Base-by-base conservation (phyloP, 2,329 filamentous ascomycete genomes). In the Whalleya microplaca region DNA sequence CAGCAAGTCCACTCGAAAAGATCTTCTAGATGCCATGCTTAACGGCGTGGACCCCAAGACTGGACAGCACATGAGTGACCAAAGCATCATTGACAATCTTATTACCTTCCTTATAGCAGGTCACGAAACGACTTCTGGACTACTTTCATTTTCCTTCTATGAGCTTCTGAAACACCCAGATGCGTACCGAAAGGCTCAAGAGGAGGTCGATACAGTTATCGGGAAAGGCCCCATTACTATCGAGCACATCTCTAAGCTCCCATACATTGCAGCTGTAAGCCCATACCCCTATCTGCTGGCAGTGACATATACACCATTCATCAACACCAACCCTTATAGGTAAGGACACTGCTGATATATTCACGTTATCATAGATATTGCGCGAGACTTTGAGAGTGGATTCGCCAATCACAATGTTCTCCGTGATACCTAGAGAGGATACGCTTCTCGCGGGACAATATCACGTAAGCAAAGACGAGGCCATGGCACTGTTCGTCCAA, bases 21-120 rank as follows among this genome's bases (percentile, higher is more conserved):
- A 92, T 70, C 75, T 92, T 5, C 73, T 92, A 10, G 83, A 84
- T 58, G 84, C 87, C 29, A 89, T 93, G 86, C 74, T 93, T 44
- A 76, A 85, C 6, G 87, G 86, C 0, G 80, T 79, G 10, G 89
- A 92, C 66, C 80, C 85, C 1, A 82, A 85, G 71, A 91, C 88
- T 3, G 87, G 88, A 12, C 76, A 86, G 63, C 80, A 79, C n/a
- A 74, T 92, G 62, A 80, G 76, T 1, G 85, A 90, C 56, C 76
- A 81, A 3, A 83, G 78, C 47, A 88, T 91, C 59, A 80, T 84
- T 16, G 80, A 88, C 68, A 90, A 92, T 61, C 84, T 92, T 73
- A 86, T 89, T 56, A 91, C 88, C 0, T 91, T 91, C 62, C 71
- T 91, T 9, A 86, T 88, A 64, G 86, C 86, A 37, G 86, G 86